Conservation (phyloP, 768 basidiomycete species). For the Lactarius hengduanensis region DNA sequence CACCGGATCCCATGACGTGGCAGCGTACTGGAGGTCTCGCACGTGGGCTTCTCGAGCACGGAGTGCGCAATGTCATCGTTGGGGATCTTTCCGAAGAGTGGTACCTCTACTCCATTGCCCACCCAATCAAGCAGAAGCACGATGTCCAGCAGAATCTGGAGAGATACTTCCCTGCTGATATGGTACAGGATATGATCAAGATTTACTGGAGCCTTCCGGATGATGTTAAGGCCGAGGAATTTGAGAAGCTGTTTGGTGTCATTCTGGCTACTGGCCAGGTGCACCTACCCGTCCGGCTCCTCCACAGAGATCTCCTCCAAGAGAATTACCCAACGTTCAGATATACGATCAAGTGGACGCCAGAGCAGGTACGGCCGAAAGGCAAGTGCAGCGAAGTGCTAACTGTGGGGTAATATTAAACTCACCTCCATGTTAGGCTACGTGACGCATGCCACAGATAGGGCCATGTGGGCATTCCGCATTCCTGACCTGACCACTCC, state of each 20-base stretch:
- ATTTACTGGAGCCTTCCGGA: constrained; percentile 45
- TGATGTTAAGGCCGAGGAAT: constrained; percentile 44
- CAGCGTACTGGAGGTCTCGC: constrained; percentile 64
- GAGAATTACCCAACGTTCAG: constrained; percentile 62
- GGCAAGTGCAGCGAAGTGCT: constrained; percentile 40
- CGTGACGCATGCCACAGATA: constrained; percentile 70
- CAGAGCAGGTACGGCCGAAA: constrained; percentile 53
- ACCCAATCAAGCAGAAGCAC: constrained; percentile 47
- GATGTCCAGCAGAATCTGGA: constrained; percentile 59
- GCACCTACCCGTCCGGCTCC: constrained; percentile 61
- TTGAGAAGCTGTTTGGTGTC: constrained; percentile 51
- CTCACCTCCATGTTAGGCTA: constrained; percentile 44
- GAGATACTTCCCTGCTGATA: constrained; percentile 55
- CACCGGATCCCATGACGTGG: constrained; percentile 63
- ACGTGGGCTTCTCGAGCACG: constrained; percentile 49
- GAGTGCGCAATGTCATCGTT: constrained; percentile 59
- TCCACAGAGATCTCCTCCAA: constrained; percentile 56
- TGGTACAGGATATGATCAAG: constrained; percentile 47
- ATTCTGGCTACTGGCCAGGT: constrained; percentile 64
- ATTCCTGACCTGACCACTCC: constrained; percentile 45
- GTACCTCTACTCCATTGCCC: constrained; percentile 73
- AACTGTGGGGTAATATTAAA: neutral
- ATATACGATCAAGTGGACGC: constrained; percentile 70
- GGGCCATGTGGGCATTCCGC: constrained; percentile 60
- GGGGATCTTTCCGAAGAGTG: constrained; percentile 75